Evolutionary conservation across 2,329 filamentous ascomycete species (phyloP), one percentile per base, ranked within the genome.

Genomic region (Diplodia scrobiculata): DNA sequence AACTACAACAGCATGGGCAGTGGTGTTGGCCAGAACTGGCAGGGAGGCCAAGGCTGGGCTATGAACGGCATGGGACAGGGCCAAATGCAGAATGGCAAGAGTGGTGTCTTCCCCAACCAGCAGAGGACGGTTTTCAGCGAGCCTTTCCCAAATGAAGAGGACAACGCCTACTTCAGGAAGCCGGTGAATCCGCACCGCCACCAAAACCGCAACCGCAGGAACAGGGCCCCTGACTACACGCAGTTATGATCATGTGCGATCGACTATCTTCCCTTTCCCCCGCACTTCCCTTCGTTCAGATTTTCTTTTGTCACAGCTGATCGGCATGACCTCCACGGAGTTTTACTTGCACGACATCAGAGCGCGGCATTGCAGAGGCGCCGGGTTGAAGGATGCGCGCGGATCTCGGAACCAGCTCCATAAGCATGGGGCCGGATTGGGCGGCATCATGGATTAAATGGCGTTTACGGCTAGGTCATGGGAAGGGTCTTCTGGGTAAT

Each of bases 151-250:
- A 88, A 84, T 67, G 87, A 87, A 69, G 91, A 96, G 66, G 92
- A 96, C 67, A 91, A 92, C 68, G 91, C 95, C 6, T 99, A 99
- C 79, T 96, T 98, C 77, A 87, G 95, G 67, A 94, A 97, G 77
- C 95, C 95, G 0, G 91, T 98, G 68, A 99, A 99, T 75, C 94
- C 93, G 2, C 91, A 97, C 75, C 87, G 95, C 60, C 91, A 95
- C 75, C 89, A 93, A 77, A 91, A 92, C 73, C 86, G 90, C 72
- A 89, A 92, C 72, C 87, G 89, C 70, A 84, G 91, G 72, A 87
- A 91, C 65, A 86, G 95, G 65, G 93, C 93, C 11, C 95, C 91
- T 75, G 95, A 99, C 79, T 98, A 95, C 77, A 86, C 91, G 69
- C 91, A 96, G 80, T 83, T 97, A 58, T 93, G 58, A 62, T 48